These are phyloP conservation scores for Dothistroma pini DNA, from an alignment of 2,329 filamentous ascomycete genomes.

Conservation along the genomic window DNA sequence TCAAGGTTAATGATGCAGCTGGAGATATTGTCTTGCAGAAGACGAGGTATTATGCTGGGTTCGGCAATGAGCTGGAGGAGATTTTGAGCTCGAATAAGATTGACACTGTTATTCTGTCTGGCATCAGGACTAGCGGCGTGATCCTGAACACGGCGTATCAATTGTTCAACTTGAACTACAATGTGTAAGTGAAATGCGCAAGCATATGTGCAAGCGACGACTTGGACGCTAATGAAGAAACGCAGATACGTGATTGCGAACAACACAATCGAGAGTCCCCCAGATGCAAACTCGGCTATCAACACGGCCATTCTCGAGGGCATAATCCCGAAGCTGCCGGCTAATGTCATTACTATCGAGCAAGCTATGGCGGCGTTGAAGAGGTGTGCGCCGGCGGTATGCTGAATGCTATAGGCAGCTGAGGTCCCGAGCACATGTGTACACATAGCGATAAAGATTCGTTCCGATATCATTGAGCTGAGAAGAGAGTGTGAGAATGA, in stretches of 20 bases:
- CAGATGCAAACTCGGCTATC: conserved; percentile 23
- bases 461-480: no score
- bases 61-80: conserved; percentile 41
- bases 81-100: conserved; percentile 41
- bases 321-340: conserved; percentile 32
- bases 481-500: no score
- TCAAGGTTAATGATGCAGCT: conserved; percentile 32
- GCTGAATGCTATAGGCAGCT: conserved; percentile 8
- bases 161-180: conserved; percentile 45
- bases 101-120: conserved; percentile 43
- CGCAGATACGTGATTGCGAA: conserved; percentile 31
- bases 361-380: conserved; percentile 31
- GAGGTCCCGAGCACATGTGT: no score
- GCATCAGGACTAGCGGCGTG: conserved; percentile 42
- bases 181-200: conserved; percentile 36
- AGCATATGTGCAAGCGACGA: background rate
- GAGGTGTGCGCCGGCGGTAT: conserved; percentile 27
- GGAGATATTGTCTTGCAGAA: conserved; percentile 41
- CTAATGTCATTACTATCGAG: conserved; percentile 33
- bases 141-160: conserved; percentile 44
- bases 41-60: conserved; percentile 43
- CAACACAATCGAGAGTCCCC: conserved; percentile 32
- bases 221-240: background rate
- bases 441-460: no score
- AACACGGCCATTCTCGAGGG: conserved; percentile 31